Evolutionary conservation across 208 protist genomes (phyloP).

Genomic region (Trypanosoma boissoni): DNA sequence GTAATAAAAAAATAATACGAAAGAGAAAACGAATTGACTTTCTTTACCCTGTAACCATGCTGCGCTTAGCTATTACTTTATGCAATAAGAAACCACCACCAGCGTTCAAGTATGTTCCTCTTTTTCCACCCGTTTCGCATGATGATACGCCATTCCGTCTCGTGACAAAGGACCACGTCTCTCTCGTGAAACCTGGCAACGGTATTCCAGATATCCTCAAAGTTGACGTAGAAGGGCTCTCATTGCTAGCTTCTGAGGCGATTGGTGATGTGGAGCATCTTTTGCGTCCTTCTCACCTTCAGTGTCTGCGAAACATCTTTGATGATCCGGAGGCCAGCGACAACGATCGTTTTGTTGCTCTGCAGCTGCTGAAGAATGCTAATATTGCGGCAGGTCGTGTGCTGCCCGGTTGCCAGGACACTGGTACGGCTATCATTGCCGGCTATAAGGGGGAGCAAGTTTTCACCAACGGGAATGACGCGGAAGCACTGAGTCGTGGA

Average conservation of each 20-base stretch:
- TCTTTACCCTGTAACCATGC: too few species aligned
- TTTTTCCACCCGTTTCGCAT: slow-evolving; percentile 68
- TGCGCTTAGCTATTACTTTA: slow-evolving; percentile 41
- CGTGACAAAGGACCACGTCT: slow-evolving; percentile 87
- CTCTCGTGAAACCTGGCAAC: slow-evolving; percentile 51
- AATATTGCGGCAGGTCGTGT: slow-evolving; percentile 91
- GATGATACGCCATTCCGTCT: slow-evolving; percentile 71
- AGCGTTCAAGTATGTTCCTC: slow-evolving; percentile 78
- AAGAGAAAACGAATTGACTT: background rate
- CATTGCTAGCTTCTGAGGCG: slow-evolving; percentile 77
- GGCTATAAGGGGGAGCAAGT: slow-evolving; percentile 96
- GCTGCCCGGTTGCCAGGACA: slow-evolving; percentile 96
- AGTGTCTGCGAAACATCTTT: slow-evolving; percentile 93
- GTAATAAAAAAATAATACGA: background rate
- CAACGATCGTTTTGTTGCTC: slow-evolving; percentile 97
- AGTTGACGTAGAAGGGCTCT: slow-evolving; percentile 89
- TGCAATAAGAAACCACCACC: slow-evolving; percentile 18
- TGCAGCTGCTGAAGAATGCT: slow-evolving; percentile 97
- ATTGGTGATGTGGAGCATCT: slow-evolving; percentile 95
- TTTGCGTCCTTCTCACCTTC: slow-evolving; percentile 91
- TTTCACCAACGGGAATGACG: slow-evolving; percentile 92
- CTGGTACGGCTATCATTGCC: slow-evolving; percentile 95
- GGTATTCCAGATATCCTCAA: slow-evolving; percentile 74
- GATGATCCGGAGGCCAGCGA: slow-evolving; percentile 94
- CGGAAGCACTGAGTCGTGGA: slow-evolving; percentile 90